Evolutionary conservation across 306 rosid genomes (phyloP), one percentile per base, ranked within the genome.

Genomic region (Cucurbita ficifolia): DNA sequence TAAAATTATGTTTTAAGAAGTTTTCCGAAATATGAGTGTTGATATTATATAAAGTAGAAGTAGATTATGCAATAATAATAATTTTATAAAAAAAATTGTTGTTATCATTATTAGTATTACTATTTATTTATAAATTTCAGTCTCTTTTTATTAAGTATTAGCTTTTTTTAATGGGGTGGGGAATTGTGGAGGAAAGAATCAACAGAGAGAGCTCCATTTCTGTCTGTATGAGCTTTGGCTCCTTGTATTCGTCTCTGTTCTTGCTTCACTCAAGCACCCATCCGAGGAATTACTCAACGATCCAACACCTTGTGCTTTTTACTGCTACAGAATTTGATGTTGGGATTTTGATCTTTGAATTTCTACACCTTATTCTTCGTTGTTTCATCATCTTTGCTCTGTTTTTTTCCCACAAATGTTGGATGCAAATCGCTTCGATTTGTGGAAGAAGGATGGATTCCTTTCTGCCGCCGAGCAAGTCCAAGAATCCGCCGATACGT

Each of bases 401-500:
- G 70, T 63, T 63, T 40, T n/a, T 29, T 2, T n/a, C 53, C 52
- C 56, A 22, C 19, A 48, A 68, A 68, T 68, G 73, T 24, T 68
- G 16, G 73, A 46, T 22, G 73, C 56, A 6, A 68, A 68, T 16
- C 46, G 73, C 7, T 68, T 68, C 56, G 73, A 68, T 46, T 68
- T 68, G 52, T 68, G 73, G 73, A 68, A 68, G 56, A 68, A 68
- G 21, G 73, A 68, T 45, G 73, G 73, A 14, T 45, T 68, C 73
- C 46, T 68, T 46, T 68, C 56, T 7, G 73, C 73, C 11, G 73
- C 73, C 22, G 73, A 68, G 73, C 73, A 68, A 40, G 73, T 68
- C 18, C 73, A 68, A 48, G 73, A 68, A 68, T 68, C 73, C 29
- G 73, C 73, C 38, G 73, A 68, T 24, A 68, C 73, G 73, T 68